phyloP scores from a whole-genome alignment of 176 grass and related monocot genomes.

The Bolboschoenus planiculmis region DNA sequence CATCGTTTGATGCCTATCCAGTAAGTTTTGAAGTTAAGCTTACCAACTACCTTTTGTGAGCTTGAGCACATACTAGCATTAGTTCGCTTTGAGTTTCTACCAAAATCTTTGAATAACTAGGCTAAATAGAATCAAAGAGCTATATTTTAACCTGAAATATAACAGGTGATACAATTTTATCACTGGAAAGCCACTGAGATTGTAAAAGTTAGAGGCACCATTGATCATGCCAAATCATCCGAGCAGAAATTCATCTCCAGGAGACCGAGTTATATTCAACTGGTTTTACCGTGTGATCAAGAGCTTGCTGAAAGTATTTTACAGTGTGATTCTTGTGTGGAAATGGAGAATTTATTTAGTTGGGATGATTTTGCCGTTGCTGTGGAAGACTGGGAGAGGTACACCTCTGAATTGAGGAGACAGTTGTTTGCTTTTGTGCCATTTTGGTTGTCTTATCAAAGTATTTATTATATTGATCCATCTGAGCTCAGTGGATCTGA shows the following conservation, averaged over 20 bases:
- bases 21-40: background rate
- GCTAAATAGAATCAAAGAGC: background rate
- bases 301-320: conserved; percentile 47
- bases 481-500: conserved; percentile 27
- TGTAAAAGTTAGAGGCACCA: conserved; percentile 28
- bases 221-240: conserved; percentile 17
- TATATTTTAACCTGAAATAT: background rate
- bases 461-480: conserved; percentile 47
- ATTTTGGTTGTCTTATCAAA: conserved; percentile 48
- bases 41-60: background rate
- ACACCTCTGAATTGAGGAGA: conserved; percentile 44
- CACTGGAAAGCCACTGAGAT: conserved; percentile 58
- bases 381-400: conserved; percentile 50
- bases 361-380: conserved; percentile 55
- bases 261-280: conserved; percentile 35
- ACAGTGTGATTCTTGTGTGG: conserved; percentile 7
- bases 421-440: conserved; percentile 43
- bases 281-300: conserved; percentile 33
- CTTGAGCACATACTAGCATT: too few relatives aligned
- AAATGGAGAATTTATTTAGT: conserved; percentile 24
- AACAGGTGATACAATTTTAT: conserved; percentile 76
- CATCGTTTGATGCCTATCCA: background rate
- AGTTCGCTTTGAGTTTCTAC: background rate
- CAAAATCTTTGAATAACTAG: background rate
- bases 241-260: conserved; percentile 4